A percentile compares a stretch with the other conserved stretches of the same genome.
phyloP scores from a whole-genome alignment of 2,329 filamentous ascomycete genomes.

The Fusarium longipes region DNA sequence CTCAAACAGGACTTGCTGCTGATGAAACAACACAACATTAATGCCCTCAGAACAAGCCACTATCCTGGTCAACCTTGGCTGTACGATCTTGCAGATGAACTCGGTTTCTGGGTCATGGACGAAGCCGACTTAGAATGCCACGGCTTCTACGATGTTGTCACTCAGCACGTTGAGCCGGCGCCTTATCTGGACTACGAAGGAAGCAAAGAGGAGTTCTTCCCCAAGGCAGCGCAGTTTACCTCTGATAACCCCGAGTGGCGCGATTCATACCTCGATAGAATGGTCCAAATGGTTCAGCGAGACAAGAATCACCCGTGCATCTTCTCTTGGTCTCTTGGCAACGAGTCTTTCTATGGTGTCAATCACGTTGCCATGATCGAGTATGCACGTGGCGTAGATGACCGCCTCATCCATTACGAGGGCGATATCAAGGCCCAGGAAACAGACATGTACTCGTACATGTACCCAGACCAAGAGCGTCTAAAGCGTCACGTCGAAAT shows the following conservation, averaged over 20 bases:
- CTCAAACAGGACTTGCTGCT: slow-evolving; percentile 10
- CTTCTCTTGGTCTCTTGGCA: slow-evolving; percentile 14
- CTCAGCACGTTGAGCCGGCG: slow-evolving; percentile 2
- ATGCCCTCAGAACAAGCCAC: slow-evolving; percentile 10
- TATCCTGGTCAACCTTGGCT: slow-evolving; percentile 15
- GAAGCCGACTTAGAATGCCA: slow-evolving; percentile 18
- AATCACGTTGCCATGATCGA: slow-evolving; percentile 20
- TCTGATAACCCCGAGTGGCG: slow-evolving; percentile 19
- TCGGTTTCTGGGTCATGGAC: slow-evolving; percentile 23
- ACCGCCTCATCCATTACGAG: slow-evolving; percentile 18
- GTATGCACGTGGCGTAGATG: slow-evolving; percentile 8
- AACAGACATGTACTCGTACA: slow-evolving; percentile 21
- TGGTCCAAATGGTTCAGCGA: slow-evolving; percentile 14
- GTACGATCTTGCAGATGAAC: slow-evolving; percentile 11
- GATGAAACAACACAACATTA: slow-evolving; percentile 27
- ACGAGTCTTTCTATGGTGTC: slow-evolving; percentile 13
- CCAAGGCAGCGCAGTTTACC: slow-evolving; percentile 15
- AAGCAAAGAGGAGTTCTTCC: slow-evolving; percentile 20
- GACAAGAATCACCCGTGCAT: slow-evolving; percentile 23
- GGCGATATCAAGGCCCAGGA: slow-evolving; percentile 20
- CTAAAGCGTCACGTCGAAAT: slow-evolving; percentile 9
- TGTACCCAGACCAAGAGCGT: slow-evolving; percentile 18
- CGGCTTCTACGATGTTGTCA: slow-evolving; percentile 17
- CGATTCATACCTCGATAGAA: background rate
- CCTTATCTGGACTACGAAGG: slow-evolving; percentile 20